These are phyloP conservation scores for Eutrema japonicum DNA, from an alignment of 345 rosid species.

Conservation along the genomic window DNA sequence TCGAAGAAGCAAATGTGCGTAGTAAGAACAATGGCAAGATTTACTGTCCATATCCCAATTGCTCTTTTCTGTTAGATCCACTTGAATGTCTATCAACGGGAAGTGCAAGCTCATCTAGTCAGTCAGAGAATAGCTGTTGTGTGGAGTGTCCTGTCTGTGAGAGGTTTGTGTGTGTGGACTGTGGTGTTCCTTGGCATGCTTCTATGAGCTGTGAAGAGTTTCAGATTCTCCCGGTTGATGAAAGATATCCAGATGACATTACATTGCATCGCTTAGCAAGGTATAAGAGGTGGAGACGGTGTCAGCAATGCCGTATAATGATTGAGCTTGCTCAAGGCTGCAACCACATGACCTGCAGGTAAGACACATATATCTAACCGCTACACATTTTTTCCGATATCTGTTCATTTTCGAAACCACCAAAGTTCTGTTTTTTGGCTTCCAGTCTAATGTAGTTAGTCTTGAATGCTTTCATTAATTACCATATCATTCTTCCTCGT, in stretches of 20 bases:
- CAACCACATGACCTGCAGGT: constrained; percentile 97
- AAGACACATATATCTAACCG: constrained; percentile 22
- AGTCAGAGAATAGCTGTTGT: constrained; percentile 63
- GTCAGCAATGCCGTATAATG: constrained; percentile 93
- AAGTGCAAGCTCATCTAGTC: constrained; percentile 72
- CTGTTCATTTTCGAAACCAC: neutral
- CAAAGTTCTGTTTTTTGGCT: neutral
- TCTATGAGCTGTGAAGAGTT: constrained; percentile 84
- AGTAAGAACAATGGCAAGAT: constrained; percentile 59
- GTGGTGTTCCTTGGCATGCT: constrained; percentile 96
- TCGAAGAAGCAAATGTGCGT: constrained; percentile 66
- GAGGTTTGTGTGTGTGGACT: constrained; percentile 83
- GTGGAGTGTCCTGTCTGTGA: constrained; percentile 88
- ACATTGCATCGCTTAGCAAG: constrained; percentile 81
- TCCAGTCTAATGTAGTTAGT: neutral
- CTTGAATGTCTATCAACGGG: constrained; percentile 64
- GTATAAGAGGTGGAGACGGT: constrained; percentile 90
- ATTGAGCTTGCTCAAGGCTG: constrained; percentile 93
- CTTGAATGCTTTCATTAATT: constrained; percentile 8
- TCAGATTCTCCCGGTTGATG: constrained; percentile 81
- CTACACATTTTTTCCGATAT: too few relatives aligned
- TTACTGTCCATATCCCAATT: constrained; percentile 85
- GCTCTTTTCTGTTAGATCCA: constrained; percentile 80
- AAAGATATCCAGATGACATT: constrained; percentile 81
- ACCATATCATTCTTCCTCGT: neutral